A percentile compares a stretch with the other conserved stretches of the same genome.
phyloP scores from a whole-genome alignment of 192 early-diverging fungal species.

The Coemansia sp. region DNA sequence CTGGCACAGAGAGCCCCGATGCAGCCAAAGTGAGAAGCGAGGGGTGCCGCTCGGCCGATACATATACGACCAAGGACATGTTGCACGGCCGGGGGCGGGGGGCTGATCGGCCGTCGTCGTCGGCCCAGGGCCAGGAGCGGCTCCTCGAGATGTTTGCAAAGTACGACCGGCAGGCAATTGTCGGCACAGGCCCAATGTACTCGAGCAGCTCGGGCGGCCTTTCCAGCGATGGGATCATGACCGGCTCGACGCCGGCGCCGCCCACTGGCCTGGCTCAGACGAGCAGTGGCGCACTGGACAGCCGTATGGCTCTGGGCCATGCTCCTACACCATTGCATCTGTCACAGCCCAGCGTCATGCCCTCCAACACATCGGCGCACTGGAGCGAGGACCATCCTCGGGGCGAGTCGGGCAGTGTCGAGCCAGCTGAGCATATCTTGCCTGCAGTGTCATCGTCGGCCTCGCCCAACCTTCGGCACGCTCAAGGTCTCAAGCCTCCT shows the following conservation, averaged over 20 bases:
- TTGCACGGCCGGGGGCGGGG: conserved; percentile 9
- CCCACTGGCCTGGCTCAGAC: background rate
- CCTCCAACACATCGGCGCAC: conserved; percentile 12
- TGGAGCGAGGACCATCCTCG: conserved; percentile 15
- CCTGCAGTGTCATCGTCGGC: conserved; percentile 21
- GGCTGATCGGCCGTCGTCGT: conserved; percentile 1
- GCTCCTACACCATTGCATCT: conserved; percentile 1
- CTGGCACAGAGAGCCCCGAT: conserved; percentile 2
- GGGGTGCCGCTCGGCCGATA: conserved; percentile 2
- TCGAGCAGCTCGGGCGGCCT: background rate
- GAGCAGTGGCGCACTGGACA: background rate
- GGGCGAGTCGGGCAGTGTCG: conserved; percentile 9
- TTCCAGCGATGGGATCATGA: too few species aligned
- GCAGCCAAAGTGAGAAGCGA: conserved; percentile 1
- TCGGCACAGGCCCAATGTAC: conserved; percentile 1
- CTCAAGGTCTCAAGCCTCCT: conserved; percentile 20
- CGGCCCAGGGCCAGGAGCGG: conserved; percentile 8
- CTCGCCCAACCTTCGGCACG: conserved; percentile 19
- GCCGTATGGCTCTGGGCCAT: background rate
- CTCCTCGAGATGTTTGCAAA: conserved; percentile 27
- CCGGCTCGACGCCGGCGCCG: background rate
- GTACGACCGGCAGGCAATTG: conserved; percentile 34
- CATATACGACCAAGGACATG: conserved; percentile 6
- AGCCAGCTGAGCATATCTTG: conserved; percentile 3
- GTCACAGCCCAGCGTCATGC: conserved; percentile 4